Base-by-base conservation (phyloP, 2,329 filamentous ascomycete genomes). In the Ceratocystis smalleyi region DNA sequence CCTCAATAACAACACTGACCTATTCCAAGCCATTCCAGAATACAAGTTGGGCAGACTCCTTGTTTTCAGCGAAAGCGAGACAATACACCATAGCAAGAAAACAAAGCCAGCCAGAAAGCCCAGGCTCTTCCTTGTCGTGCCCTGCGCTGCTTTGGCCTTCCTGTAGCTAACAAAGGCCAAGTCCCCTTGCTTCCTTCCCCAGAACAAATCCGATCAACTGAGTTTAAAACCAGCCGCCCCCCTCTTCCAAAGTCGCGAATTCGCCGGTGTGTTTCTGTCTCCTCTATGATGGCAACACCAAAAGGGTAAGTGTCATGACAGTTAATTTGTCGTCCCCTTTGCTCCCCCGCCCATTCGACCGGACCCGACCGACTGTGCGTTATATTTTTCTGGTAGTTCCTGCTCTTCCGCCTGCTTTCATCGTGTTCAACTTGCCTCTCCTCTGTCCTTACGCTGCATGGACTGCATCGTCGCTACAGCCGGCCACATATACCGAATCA, bases 241-340 rank as follows among this genome's bases (percentile, higher is more conserved):
- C 61, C 64, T 62, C 61, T 61, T 59, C 64, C 19, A 62, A 59
- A 59, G 35, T 65, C 60, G 60, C 60, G 64, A 60, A n/a, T n/a
- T 32, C 35, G 54, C 54, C 45, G 30, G 60, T 59, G 45, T 51
- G 59, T 62, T 59, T 40, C 49, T 59, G 35, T 62, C 10, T 35
- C 43, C 54, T 65, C 51, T 61, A 65, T 40, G 61, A 65, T 65
- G 64, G 60, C 64, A 61, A 63, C 64, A 62, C 60, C 55, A 59
- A 65, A 65, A 62, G 32, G 22, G 64, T 65, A 65, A 65, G 64
- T 65, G 22, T 45, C 45, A 35, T 55, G 40, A 22, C 40, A 27
- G n/a, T 47, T 43, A 24, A 27, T 59, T 61, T 35, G 47, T 65
- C 59, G 43, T 40, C 17, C 64, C 57, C 59, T 35, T 54, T 24